Percentiles rank a stretch among this genome's conserved stretches.
Conservation (phyloP, 2,329 filamentous ascomycete genomes). For the Lasiodiplodia sp. region DNA sequence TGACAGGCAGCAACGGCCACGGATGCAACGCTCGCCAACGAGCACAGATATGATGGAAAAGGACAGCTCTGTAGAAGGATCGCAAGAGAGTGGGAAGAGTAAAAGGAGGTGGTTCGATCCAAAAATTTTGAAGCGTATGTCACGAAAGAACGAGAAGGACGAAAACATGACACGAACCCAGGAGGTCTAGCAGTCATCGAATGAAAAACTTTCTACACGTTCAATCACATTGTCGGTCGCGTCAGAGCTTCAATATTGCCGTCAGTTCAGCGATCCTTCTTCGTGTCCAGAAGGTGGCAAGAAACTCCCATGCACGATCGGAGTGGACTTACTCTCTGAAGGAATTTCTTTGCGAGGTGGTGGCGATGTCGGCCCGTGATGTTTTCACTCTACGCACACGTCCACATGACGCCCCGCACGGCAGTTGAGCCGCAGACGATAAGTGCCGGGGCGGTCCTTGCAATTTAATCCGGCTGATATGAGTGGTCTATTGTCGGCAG, state of each 20-base stretch:
- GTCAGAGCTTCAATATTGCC: neutral
- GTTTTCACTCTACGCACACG: neutral
- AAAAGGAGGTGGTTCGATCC: conserved; percentile 11
- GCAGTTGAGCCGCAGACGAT: neutral
- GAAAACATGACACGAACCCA: neutral
- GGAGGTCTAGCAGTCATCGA: conserved; percentile 15
- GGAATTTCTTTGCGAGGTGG: neutral
- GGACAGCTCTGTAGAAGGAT: neutral
- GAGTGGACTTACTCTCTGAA: neutral
- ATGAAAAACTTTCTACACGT: conserved; percentile 2
- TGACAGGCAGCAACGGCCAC: neutral
- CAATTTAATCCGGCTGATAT: neutral
- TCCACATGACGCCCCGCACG: neutral
- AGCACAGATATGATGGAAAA: conserved; percentile 1
- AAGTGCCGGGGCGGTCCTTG: neutral
- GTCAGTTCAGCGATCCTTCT: neutral
- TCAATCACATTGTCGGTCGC: neutral
- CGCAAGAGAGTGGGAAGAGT: neutral
- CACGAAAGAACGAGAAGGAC: conserved; percentile 10
- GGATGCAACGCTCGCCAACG: conserved; percentile 7
- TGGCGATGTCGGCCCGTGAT: neutral
- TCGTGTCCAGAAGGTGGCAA: neutral
- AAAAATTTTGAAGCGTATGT: conserved; percentile 7
- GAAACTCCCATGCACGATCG: neutral
- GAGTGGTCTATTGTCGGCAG: conserved; percentile 19